Evolutionary conservation across 768 basidiomycete genomes (phyloP).

Genomic region (Trichaptum fuscoviolaceum): DNA sequence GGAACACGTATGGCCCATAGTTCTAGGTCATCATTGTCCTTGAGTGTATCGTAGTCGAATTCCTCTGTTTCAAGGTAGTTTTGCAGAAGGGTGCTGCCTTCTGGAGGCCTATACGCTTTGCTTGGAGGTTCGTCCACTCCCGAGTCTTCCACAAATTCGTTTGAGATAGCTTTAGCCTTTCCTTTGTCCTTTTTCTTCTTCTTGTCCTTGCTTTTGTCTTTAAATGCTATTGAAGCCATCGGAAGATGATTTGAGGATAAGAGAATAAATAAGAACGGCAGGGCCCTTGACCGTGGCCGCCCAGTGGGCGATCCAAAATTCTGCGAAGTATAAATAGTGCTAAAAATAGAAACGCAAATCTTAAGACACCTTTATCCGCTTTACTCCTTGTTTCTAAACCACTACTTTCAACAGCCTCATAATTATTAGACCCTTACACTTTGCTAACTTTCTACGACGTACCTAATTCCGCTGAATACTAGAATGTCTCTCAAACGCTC

Average conservation of each 20-base stretch:
- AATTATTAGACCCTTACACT: not conserved
- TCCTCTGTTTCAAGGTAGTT: conserved; percentile 37
- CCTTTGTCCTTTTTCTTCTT: not conserved
- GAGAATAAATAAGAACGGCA: not conserved
- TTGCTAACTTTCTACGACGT: not conserved
- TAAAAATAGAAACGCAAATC: no score
- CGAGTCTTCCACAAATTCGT: not conserved
- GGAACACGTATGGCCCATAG: conserved; percentile 70
- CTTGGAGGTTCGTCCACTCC: not conserved
- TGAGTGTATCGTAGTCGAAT: conserved; percentile 67
- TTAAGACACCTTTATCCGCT: no score
- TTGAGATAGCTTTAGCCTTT: not conserved
- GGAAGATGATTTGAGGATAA: not conserved
- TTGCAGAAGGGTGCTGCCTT: conserved; percentile 44
- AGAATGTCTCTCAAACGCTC: not conserved
- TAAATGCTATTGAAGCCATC: not conserved
- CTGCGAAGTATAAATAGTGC: no score
- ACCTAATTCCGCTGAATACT: not conserved
- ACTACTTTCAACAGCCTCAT: no score
- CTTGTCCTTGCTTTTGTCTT: not conserved
- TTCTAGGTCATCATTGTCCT: conserved; percentile 51
- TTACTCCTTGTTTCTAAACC: no score
- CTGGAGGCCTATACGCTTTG: conserved; percentile 49
- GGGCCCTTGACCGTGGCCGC: not conserved
- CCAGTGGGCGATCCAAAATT: no score